Percentiles rank a stretch among this genome's conserved stretches.
Evolutionary conservation across 495 filamentous ascomycete genomes (phyloP).

Genomic region (Xylaria longipes): DNA sequence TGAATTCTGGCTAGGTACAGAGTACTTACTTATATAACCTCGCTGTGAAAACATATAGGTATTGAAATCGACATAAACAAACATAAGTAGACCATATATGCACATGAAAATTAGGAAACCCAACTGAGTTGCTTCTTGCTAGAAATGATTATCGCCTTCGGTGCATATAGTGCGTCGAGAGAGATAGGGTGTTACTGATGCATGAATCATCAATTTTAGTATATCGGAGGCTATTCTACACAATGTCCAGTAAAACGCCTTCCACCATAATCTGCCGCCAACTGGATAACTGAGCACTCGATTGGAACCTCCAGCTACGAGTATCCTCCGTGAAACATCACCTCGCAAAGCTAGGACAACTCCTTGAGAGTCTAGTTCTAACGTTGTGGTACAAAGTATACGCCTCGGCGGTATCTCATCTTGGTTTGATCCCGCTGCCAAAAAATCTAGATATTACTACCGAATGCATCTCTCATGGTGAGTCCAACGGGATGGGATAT

Average conservation of each 20-base stretch:
- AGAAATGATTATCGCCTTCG: not conserved
- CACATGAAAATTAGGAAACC: not conserved
- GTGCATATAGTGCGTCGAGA: too few species aligned
- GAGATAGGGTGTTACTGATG: slow-evolving; percentile 16
- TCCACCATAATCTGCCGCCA: slow-evolving; percentile 6
- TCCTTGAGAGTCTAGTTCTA: not conserved
- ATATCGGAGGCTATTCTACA: slow-evolving; percentile 24
- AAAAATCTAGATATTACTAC: slow-evolving; percentile 24
- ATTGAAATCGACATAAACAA: not conserved
- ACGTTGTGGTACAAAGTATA: slow-evolving; percentile 9
- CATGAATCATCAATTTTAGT: slow-evolving; percentile 24
- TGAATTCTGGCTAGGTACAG: not conserved
- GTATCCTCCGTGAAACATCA: not conserved
- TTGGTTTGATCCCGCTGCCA: slow-evolving; percentile 17
- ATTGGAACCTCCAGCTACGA: not conserved
- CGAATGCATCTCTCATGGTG: slow-evolving; percentile 4
- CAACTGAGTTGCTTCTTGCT: not conserved
- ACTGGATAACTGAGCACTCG: not conserved
- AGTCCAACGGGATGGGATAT: slow-evolving; percentile 27
- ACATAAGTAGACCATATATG: not conserved
- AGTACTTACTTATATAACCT: too few species aligned
- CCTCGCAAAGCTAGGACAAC: not conserved
- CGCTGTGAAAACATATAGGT: too few species aligned
- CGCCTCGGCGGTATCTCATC: slow-evolving; percentile 5
- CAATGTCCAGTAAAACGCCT: slow-evolving; percentile 28